Conservation (phyloP, 805 yeast genomes). For the Candida dajiaensis region DNA sequence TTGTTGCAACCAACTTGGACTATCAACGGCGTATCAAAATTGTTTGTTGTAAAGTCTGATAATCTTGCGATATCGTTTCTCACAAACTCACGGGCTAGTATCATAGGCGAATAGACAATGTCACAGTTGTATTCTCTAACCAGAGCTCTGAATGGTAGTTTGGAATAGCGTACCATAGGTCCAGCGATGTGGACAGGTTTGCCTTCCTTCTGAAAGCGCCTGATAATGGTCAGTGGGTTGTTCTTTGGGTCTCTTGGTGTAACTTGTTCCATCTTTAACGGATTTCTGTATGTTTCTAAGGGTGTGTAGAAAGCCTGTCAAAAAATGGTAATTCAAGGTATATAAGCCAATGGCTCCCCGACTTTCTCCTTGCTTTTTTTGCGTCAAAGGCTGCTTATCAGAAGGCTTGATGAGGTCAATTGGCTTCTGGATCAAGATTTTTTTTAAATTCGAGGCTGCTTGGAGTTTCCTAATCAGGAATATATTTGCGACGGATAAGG, state of each 20-base stretch:
- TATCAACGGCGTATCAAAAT: slow-evolving; percentile 61
- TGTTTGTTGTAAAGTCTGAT: slow-evolving; percentile 81
- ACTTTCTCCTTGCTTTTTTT: background rate
- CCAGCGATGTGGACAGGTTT: slow-evolving; percentile 70
- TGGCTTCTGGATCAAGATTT: background rate
- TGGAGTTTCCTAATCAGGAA: background rate
- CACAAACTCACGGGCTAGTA: slow-evolving; percentile 90
- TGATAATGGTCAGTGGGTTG: slow-evolving; percentile 48
- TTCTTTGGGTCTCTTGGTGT: slow-evolving; percentile 34
- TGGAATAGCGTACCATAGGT: slow-evolving; percentile 96
- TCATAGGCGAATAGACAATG: slow-evolving; percentile 94
- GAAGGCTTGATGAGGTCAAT: background rate
- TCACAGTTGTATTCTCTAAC: slow-evolving; percentile 70
- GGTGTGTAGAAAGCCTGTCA: background rate
- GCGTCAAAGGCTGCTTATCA: background rate
- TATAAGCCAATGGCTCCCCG: background rate
- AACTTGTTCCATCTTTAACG: background rate
- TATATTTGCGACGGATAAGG: background rate
- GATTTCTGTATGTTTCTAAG: background rate
- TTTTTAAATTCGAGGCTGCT: background rate
- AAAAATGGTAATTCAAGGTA: background rate
- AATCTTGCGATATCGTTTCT: slow-evolving; percentile 74
- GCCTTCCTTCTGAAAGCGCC: slow-evolving; percentile 38
- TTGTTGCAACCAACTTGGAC: slow-evolving; percentile 91
- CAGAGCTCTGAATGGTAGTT: slow-evolving; percentile 82